phyloP scores from a whole-genome alignment of 768 basidiomycete species.

The Collybia mongolica region DNA sequence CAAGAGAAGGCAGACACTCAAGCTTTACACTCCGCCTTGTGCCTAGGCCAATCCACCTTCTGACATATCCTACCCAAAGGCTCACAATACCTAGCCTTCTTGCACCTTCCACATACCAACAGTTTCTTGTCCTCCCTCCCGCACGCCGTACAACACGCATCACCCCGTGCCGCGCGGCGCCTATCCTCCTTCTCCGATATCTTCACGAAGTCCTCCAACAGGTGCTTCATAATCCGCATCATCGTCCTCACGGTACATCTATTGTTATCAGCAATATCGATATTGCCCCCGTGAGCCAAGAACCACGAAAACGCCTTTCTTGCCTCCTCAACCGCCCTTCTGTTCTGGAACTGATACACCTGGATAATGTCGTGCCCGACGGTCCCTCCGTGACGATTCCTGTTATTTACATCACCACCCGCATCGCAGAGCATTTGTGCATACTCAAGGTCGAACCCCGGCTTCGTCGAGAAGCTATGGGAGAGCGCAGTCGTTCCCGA shows the following conservation, averaged over 20 bases:
- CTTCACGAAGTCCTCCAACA: slow-evolving; percentile 11
- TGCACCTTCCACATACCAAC: slow-evolving; percentile 32
- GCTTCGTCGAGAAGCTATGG: slow-evolving; percentile 40
- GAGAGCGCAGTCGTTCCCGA: slow-evolving; percentile 40
- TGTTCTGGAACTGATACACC: slow-evolving; percentile 23
- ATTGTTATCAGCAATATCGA: slow-evolving; percentile 38
- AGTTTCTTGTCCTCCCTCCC: slow-evolving; percentile 26
- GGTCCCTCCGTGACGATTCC: slow-evolving; percentile 38
- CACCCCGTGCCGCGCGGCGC: slow-evolving; percentile 22
- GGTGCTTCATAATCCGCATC: slow-evolving; percentile 4
- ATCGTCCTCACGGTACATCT: slow-evolving; percentile 26
- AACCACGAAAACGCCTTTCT: slow-evolving; percentile 33
- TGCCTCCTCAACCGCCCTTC: slow-evolving; percentile 19
- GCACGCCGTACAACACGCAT: slow-evolving; percentile 31
- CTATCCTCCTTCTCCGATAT: slow-evolving; percentile 28
- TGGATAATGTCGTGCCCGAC: slow-evolving; percentile 36
- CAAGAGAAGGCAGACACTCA: slow-evolving; percentile 6
- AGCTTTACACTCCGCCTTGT: slow-evolving; percentile 34
- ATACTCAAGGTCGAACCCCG: slow-evolving; percentile 37
- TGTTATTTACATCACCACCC: slow-evolving; percentile 37
- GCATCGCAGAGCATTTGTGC: slow-evolving; percentile 40
- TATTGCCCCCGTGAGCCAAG: slow-evolving; percentile 39
- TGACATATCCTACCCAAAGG: slow-evolving; percentile 30
- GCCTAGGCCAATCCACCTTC: slow-evolving; percentile 37
- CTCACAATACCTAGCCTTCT: slow-evolving; percentile 31